Evolutionary conservation across 2,329 filamentous ascomycete genomes (phyloP), one percentile per base, ranked within the genome.

Genomic region (Scedosporium dehoogii): DNA sequence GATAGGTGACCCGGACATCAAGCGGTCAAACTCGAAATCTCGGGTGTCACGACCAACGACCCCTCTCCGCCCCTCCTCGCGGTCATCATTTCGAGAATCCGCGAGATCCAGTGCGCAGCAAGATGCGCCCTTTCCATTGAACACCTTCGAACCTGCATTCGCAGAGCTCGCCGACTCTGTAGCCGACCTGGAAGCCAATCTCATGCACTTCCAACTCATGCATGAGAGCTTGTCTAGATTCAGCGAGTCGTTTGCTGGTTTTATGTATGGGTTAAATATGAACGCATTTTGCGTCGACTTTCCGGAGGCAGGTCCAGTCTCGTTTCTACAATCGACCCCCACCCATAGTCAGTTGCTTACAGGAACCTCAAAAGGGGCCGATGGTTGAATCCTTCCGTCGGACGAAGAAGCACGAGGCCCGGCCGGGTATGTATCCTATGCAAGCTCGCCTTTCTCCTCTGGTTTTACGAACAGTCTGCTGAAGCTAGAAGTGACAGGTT

Each of bases 261-360:
- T 99, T 70, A 77, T 99, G 56, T 99, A 97, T 70, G 94, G 94
- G 1, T 75, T 99, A 72, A 97, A 97, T 72, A 97, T 99, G 92
- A 97, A 97, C 74, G 94, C 94, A 1, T 99, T 97, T 73, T 97
- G 93, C 73, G 92, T 97, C 38, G 94, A 99, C 73, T 99, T 97
- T 67, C 90, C 92, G 0, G 94, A 99, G 85, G 92, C 92, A 76
- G 60, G 72, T 62, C 33, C 58, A 14, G 14, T 53, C 9, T 59
- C 44, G n/a, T n/a, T 48, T 21, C n/a, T 51, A 41, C 25, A 58
- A 27, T 55, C 38, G 61, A 60, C 55, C 65, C 63, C 21, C 67
- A 58, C 51, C 25, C 61, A 14, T 46, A 38, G 46, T 29, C 55
- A 33, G 21, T 25, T 56, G 44, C 57, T n/a, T 29, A 46, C 38